Base-by-base conservation (phyloP, 768 basidiomycete genomes). In the Russula lepida region DNA sequence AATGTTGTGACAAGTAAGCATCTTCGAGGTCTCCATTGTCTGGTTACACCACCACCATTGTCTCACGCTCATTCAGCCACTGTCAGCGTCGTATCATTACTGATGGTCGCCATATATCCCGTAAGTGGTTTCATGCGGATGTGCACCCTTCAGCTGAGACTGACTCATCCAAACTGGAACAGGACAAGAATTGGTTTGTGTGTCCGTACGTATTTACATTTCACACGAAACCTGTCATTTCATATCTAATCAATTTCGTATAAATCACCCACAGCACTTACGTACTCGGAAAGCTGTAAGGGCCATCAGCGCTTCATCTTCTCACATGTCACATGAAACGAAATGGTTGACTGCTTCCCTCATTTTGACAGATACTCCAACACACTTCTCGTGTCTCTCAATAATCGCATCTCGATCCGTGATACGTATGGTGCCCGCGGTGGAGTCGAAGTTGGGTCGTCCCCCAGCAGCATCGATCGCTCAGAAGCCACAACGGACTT, bases 361-460 rank as follows among this genome's bases (percentile, higher is more conserved):
- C 15, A n/a, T n/a, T n/a, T 17, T 37, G 43, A 47, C 33, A 62
- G 60, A 12, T 67, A 64, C 54, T 65, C 69, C 17, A 71, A 71
- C 59, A 71, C 70, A 0, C 62, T 71, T 21, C 68, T 71, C 30
- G 66, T 69, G 41, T 49, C 67, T 3, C 63, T 71, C 60, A 70
- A 70, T 48, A 63, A 63, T 27, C 62, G 62, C 19, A 37, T 63
- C 28, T 47, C 62, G 19, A 37, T 63, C n/a, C 62, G 62, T 3
- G 53, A 54, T 5, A 5, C 43, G 17, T 23, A 8, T 8, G 33
- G n/a, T 11, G 19, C 41, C 23, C 21, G 9, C 12, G 7, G 30
- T 25, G 39, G 30, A 2, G 4, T 33, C 0, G 15, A 23, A 0
- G 49, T 8, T 0, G 27, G 8, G 25, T 12, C 25, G 0, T 35